Evolutionary conservation across 768 basidiomycete genomes (phyloP).

Genomic region (Erythrobasidium yunnanense): DNA sequence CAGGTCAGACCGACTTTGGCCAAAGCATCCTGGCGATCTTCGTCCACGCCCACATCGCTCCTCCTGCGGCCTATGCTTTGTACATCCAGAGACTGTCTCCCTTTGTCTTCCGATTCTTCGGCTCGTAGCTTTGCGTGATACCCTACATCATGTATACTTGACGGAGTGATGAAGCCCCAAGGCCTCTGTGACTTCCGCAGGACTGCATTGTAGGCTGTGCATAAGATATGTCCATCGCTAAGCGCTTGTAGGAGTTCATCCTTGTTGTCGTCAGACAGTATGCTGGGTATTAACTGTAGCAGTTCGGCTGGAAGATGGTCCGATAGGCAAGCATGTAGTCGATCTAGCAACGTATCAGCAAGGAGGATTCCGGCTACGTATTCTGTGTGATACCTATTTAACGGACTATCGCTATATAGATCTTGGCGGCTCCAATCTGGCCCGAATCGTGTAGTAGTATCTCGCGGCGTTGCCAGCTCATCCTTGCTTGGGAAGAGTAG

Average conservation of each 20-base stretch:
- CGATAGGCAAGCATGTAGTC: slow-evolving; percentile 54
- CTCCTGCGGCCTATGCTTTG: no score
- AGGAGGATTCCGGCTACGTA: neutral
- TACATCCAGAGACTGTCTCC: no score
- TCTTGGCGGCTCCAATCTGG: slow-evolving; percentile 65
- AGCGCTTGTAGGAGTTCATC: slow-evolving; percentile 51
- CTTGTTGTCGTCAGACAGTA: no score
- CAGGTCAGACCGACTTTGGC: neutral
- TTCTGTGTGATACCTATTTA: slow-evolving; percentile 47
- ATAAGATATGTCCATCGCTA: slow-evolving; percentile 67
- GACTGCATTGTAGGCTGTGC: slow-evolving; percentile 65
- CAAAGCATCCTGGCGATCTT: slow-evolving; percentile 51
- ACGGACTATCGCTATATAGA: slow-evolving; percentile 50
- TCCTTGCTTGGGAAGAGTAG: slow-evolving; percentile 15
- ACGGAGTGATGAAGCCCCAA: slow-evolving; percentile 73
- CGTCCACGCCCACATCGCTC: slow-evolving; percentile 41
- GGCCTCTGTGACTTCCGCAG: slow-evolving; percentile 70
- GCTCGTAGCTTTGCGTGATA: no score
- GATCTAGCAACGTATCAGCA: slow-evolving; percentile 45
- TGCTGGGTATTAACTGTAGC: slow-evolving; percentile 43
- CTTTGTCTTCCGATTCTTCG: no score
- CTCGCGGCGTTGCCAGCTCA: no score
- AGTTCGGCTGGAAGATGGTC: slow-evolving; percentile 54
- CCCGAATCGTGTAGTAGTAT: no score
- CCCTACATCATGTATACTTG: slow-evolving; percentile 68